These are phyloP conservation scores for Fusarium sp. DNA, from an alignment of 2,329 filamentous ascomycete genomes.

Conservation along the genomic window DNA sequence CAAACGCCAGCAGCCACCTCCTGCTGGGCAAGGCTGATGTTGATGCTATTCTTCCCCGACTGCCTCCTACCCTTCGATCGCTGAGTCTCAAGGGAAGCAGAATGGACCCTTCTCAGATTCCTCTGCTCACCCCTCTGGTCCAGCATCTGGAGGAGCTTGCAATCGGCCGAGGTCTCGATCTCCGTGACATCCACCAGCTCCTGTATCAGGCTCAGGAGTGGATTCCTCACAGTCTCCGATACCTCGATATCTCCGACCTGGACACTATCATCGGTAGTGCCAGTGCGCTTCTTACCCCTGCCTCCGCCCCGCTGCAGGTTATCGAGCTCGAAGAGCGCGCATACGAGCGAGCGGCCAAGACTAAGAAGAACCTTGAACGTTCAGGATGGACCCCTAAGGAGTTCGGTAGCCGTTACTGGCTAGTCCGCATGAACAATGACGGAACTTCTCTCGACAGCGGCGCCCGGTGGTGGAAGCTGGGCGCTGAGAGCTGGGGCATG, in stretches of 20 bases:
- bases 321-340: constrained; percentile 79
- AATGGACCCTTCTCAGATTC: constrained; percentile 74
- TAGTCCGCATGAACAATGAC: constrained; percentile 68
- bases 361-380: constrained; percentile 68
- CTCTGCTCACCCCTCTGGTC: constrained; percentile 72
- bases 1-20: constrained; percentile 78
- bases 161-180: constrained; percentile 74
- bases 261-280: constrained; percentile 68
- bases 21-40: constrained; percentile 76
- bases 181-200: constrained; percentile 74
- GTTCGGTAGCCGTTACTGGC: constrained; percentile 73
- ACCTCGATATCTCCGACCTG: constrained; percentile 79
- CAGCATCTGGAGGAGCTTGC: constrained; percentile 81
- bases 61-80: constrained; percentile 77
- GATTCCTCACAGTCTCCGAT: constrained; percentile 72
- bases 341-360: constrained; percentile 73
- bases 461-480: constrained; percentile 84
- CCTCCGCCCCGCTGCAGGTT: constrained; percentile 78
- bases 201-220: constrained; percentile 65
- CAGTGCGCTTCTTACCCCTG: constrained; percentile 68
- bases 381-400: constrained; percentile 80
- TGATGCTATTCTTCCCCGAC: constrained; percentile 70
- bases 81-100: constrained; percentile 81
- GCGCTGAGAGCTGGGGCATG: constrained; percentile 86
- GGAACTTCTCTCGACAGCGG: constrained; percentile 53